Conservation (phyloP, 1,139 yeast genomes). For the Hyphopichia pseudoburtonii region DNA sequence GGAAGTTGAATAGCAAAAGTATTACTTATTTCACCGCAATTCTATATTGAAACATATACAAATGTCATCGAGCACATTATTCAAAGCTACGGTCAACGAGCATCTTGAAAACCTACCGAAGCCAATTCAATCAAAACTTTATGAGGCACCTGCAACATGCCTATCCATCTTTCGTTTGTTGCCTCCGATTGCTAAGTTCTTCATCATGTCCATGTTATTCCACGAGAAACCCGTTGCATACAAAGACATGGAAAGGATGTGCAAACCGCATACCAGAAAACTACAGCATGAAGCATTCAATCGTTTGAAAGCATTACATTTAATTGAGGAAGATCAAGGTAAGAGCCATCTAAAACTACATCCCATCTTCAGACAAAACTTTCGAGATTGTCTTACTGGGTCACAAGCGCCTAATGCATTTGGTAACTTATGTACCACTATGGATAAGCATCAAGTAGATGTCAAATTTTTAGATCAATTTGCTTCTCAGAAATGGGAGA, state of each 20-base stretch:
- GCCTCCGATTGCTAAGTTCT: constrained; percentile 87
- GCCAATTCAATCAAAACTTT: constrained; percentile 74
- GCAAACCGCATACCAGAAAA: constrained; percentile 54
- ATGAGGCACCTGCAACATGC: constrained; percentile 85
- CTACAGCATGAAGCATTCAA: constrained; percentile 77
- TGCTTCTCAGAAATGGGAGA: constrained; percentile 90
- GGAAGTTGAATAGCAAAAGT: no score
- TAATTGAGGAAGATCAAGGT: constrained; percentile 63
- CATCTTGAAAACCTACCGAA: constrained; percentile 89
- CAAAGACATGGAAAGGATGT: constrained; percentile 73
- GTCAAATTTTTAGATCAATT: constrained; percentile 70
- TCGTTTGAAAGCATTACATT: constrained; percentile 71
- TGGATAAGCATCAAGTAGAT: constrained; percentile 51
- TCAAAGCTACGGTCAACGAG: constrained; percentile 80
- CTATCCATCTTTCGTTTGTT: constrained; percentile 83
- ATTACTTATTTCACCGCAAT: no score
- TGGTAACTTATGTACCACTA: constrained; percentile 36
- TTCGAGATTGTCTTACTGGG: constrained; percentile 84
- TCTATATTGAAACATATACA: no score
- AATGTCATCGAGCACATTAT: constrained; percentile 45
- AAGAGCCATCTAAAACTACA: constrained; percentile 62
- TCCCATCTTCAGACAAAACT: constrained; percentile 70
- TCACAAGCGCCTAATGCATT: constrained; percentile 52
- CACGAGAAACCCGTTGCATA: constrained; percentile 71
- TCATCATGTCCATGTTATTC: constrained; percentile 84